Evolutionary conservation across 192 early-diverging fungal species (phyloP).

Genomic region (Borealophlyctis nickersoniae): DNA sequence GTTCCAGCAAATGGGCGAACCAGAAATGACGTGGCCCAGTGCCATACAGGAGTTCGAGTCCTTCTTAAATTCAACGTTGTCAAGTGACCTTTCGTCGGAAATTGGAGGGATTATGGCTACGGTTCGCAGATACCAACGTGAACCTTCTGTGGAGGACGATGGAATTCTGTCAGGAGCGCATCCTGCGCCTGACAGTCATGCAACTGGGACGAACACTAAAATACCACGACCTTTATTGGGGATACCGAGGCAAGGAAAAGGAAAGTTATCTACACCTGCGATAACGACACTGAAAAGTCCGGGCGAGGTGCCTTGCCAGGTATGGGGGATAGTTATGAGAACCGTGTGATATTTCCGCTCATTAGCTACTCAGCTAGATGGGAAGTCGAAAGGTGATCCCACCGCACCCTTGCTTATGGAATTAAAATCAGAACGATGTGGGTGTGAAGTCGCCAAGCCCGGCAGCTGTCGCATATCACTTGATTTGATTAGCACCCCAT

Average conservation of each 20-base stretch:
- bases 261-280: no score
- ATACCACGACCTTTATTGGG: background rate
- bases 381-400: no score
- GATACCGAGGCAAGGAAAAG: background rate
- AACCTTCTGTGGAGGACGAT: background rate
- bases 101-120: background rate
- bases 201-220: background rate
- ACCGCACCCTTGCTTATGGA: no score
- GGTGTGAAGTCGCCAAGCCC: no score
- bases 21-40: background rate
- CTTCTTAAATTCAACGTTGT: background rate
- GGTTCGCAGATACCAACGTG: background rate
- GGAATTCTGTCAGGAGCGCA: background rate
- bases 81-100: background rate
- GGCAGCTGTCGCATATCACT: no score
- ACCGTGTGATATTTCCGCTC: no score
- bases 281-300: no score
- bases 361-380: no score
- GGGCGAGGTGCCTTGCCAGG: no score
- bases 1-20: background rate
- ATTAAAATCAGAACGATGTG: no score
- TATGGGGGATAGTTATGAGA: no score
- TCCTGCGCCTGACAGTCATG: background rate
- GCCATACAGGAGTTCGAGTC: background rate
- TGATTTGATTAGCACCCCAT: no score